phyloP scores from a whole-genome alignment of 495 filamentous ascomycete species.

The Talaromyces adpressus region DNA sequence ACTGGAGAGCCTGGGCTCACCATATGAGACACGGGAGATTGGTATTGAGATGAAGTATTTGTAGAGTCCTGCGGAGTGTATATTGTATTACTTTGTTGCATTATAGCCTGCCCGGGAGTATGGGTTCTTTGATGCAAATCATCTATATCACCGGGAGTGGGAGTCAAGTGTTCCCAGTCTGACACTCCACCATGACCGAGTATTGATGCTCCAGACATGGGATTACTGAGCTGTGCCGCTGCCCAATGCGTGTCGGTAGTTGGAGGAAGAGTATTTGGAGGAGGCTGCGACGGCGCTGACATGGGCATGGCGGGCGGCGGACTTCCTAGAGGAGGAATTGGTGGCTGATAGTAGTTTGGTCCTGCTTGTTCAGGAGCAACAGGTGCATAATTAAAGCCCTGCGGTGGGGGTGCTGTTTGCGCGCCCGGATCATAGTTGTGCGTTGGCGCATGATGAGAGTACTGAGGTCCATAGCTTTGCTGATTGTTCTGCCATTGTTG shows the following conservation, averaged over 20 bases:
- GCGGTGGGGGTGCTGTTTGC: not conserved
- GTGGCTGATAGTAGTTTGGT: slow-evolving; percentile 4
- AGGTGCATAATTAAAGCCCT: not conserved
- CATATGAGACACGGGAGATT: not conserved
- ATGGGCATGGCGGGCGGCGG: slow-evolving; percentile 2
- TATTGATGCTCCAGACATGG: slow-evolving; percentile 30
- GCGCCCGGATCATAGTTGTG: slow-evolving; percentile 21
- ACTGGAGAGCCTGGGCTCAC: not conserved
- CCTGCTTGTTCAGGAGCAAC: not conserved
- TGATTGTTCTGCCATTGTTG: slow-evolving; percentile 19
- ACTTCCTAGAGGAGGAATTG: not conserved
- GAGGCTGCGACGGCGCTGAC: not conserved
- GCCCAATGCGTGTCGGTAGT: not conserved
- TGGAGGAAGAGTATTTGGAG: slow-evolving; percentile 1
- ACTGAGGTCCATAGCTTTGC: slow-evolving; percentile 12
- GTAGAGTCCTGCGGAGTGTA: slow-evolving; percentile 24
- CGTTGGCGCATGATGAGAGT: slow-evolving; percentile 19
- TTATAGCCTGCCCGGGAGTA: not conserved
- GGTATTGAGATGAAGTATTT: not conserved
- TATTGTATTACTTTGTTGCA: slow-evolving; percentile 6
- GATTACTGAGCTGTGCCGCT: not conserved
- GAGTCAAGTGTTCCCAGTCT: slow-evolving; percentile 52
- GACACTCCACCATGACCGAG: slow-evolving; percentile 48
- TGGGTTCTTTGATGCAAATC: slow-evolving; percentile 10
- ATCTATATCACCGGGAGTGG: slow-evolving; percentile 24